Percentiles rank a stretch among this genome's conserved stretches.
Conservation (phyloP, 139 green algal genomes). For the Picochlorum sp. region DNA sequence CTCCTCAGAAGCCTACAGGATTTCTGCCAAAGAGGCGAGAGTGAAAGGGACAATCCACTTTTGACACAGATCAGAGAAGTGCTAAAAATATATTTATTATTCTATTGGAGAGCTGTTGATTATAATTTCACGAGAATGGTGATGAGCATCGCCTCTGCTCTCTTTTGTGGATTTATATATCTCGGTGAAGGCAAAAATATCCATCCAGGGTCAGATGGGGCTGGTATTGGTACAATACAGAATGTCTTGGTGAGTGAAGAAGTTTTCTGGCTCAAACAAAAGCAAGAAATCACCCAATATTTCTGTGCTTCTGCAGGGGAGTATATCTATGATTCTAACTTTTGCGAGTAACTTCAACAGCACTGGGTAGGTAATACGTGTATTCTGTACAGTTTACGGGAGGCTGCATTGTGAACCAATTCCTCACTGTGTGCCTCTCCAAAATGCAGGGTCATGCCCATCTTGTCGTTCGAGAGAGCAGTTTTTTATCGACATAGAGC, state of each 20-base stretch:
- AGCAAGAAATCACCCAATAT: too few relatives aligned
- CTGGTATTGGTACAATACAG: too few relatives aligned
- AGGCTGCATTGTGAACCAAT: constrained; percentile 18
- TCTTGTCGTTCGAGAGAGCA: constrained; percentile 9
- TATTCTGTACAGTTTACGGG: background rate
- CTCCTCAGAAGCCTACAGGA: constrained; percentile 12
- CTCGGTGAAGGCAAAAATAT: too few relatives aligned
- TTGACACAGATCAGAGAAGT: constrained; percentile 26
- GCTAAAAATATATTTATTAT: constrained; percentile 9
- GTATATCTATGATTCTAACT: background rate
- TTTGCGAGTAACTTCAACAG: background rate
- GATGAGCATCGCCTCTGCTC: too few relatives aligned
- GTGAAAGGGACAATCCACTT: constrained; percentile 19
- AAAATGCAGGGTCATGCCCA: constrained; percentile 14
- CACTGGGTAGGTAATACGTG: background rate
- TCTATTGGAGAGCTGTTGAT: too few relatives aligned
- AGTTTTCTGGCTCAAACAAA: too few relatives aligned
- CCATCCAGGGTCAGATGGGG: too few relatives aligned
- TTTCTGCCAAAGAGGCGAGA: constrained; percentile 14
- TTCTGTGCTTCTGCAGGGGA: too few relatives aligned
- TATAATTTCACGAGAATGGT: too few relatives aligned
- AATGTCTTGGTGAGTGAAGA: too few relatives aligned
- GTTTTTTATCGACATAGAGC: constrained; percentile 33
- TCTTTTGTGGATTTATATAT: too few relatives aligned
- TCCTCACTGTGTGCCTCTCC: constrained; percentile 40